These are phyloP conservation scores for Camelina neglecta DNA, from an alignment of 345 rosid genomes.

Conservation along the genomic window DNA sequence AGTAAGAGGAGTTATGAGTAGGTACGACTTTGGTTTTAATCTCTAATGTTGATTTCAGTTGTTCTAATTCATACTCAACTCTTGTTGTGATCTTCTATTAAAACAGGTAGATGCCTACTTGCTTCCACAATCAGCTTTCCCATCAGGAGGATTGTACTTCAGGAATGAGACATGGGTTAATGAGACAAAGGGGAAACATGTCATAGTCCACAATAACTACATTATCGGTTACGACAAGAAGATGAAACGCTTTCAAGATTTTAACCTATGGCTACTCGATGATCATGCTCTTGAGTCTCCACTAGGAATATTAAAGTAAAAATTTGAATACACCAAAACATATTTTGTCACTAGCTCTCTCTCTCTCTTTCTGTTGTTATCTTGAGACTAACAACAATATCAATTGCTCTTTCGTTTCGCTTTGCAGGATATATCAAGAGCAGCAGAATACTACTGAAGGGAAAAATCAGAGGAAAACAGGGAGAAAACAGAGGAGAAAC, in stretches of 20 bases:
- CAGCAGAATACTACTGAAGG: background rate
- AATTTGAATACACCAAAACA: background rate
- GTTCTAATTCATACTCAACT: background rate
- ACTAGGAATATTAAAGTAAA: background rate
- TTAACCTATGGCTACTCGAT: background rate
- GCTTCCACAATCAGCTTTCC: slow-evolving; percentile 8
- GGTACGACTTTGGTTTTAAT: background rate
- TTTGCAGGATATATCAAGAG: background rate
- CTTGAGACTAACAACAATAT: background rate
- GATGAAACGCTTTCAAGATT: background rate
- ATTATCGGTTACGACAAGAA: background rate
- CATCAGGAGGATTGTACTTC: slow-evolving; percentile 13
- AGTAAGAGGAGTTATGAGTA: too few relatives aligned
- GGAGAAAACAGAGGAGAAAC: background rate
- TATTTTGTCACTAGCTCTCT: background rate
- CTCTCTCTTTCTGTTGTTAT: background rate
- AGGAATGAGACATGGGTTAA: slow-evolving; percentile 7
- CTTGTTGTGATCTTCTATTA: background rate
- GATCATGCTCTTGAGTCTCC: slow-evolving; percentile 1
- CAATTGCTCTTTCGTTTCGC: background rate
- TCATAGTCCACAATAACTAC: background rate
- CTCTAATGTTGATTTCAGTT: background rate
- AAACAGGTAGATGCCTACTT: background rate
- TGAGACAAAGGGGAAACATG: background rate
- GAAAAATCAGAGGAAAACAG: background rate